Conservation (phyloP, 202 grass and related monocot species). For the Setaria italica region DNA sequence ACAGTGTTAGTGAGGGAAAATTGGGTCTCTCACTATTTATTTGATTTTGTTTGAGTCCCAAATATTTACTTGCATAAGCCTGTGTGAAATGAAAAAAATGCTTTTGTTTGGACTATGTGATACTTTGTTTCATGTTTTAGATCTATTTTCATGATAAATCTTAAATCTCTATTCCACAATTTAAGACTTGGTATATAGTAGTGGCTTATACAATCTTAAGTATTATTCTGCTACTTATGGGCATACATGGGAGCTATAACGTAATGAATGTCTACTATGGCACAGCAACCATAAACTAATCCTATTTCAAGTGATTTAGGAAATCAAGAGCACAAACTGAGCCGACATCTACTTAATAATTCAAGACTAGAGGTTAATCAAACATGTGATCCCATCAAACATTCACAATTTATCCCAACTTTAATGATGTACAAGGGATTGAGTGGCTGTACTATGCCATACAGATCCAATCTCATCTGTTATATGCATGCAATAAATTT, state of each 20-base stretch:
- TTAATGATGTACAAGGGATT: too few species aligned
- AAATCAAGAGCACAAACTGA: neutral
- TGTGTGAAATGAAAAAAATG: neutral
- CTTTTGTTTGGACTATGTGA: neutral
- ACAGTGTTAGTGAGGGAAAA: neutral
- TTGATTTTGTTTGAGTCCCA: neutral
- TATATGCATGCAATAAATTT: neutral
- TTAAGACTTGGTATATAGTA: neutral
- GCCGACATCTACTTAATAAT: neutral
- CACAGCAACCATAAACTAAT: neutral
- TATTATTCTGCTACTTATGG: neutral
- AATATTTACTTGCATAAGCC: neutral
- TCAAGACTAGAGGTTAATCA: neutral
- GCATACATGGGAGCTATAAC: too few species aligned
- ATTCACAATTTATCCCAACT: neutral
- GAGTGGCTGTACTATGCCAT: neutral
- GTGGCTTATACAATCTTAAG: neutral
- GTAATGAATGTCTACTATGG: neutral
- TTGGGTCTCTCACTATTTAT: neutral
- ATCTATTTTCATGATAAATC: neutral
- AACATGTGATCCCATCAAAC: too few species aligned
- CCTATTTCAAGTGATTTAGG: neutral
- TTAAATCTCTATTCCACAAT: neutral
- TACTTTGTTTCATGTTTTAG: neutral
- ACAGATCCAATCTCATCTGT: neutral